Percentiles rank a stretch among this genome's conserved stretches.
Conservation (phyloP, 2,329 filamentous ascomycete species). For the Nemania serpens region DNA sequence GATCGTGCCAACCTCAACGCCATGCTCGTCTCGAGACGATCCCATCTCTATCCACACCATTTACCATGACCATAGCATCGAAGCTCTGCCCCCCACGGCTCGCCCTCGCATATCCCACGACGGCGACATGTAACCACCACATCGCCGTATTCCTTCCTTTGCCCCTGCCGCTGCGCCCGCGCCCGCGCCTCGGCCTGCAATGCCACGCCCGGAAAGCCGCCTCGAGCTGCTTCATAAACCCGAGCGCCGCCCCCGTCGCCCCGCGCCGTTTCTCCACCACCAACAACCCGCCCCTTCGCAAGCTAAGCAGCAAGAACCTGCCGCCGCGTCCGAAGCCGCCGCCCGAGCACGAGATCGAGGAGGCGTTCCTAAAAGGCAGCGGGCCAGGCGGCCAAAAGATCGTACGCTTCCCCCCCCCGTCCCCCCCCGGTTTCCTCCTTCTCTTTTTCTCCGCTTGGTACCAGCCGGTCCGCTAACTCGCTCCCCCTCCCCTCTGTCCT, state of each 20-base stretch:
- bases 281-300: slow-evolving; percentile 44
- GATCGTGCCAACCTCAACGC: not conserved
- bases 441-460: too few relatives aligned
- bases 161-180: not conserved
- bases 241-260: not conserved
- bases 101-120: not conserved
- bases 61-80: slow-evolving; percentile 1
- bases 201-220: not conserved
- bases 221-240: not conserved
- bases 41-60: not conserved
- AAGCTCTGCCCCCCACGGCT: slow-evolving; percentile 3
- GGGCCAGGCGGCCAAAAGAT: slow-evolving; percentile 97
- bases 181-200: too few relatives aligned
- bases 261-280: slow-evolving; percentile 39
- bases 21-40: slow-evolving; percentile 2
- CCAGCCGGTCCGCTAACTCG: not conserved
- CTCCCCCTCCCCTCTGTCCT: not conserved
- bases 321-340: slow-evolving; percentile 76
- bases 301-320: slow-evolving; percentile 54
- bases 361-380: slow-evolving; percentile 86
- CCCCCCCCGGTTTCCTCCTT: not conserved
- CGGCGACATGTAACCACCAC: not conserved
- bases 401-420: slow-evolving; percentile 50
- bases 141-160: too few relatives aligned
- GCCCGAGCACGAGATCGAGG: slow-evolving; percentile 77